Base-by-base conservation (phyloP, 2,329 filamentous ascomycete species). In the Xylaria sp. region DNA sequence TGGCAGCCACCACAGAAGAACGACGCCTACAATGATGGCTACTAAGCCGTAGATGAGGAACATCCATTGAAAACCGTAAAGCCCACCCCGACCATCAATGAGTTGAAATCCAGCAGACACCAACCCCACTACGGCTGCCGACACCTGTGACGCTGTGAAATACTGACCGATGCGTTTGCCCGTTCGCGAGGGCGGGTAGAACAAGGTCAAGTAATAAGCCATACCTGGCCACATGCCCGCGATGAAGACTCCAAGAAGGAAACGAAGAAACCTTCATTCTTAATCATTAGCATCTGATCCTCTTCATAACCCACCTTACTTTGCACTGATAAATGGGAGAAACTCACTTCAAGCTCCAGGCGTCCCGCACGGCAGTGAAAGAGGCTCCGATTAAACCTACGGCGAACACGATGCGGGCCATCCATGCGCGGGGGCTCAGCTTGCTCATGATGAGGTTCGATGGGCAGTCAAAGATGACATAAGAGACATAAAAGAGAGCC, bases 191-290 rank as follows among this genome's bases (percentile, higher is more conserved):
- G 94, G 93, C 6, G 94, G 94, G 76, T 97, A 97, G 83, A 97
- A 97, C 7, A 97, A 85, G 0, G 94, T 96, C 53, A 97, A 84
- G 76, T 97, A 97, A 78, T 96, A 96, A 10, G 93, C 89, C 94
- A 97, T 97, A 56, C 94, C 94, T 0, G 94, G 94, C 94, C 94
- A 97, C 90, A 97, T 94, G 53, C 94, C 94, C 1, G 94, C 94
- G 76, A 94, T 94, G 27, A 97, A 93, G 15, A 96, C 86, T 54
- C 94, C 94, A 6, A 97, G 87, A 11, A 97, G 84, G 63, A 97
- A 90, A 7, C 94, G 90, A 31, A 97, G 85, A n/a, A 97, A 83
- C 72, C 87, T 87, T 61, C 55, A 47, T 50, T 36, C 49, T 53
- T 17, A 25, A 45, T 71, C 33, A 77, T 69, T 3, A 60, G 53